Evolutionary conservation across 179 eudicot genomes (phyloP).

Genomic region (Vitellaria paradoxa): DNA sequence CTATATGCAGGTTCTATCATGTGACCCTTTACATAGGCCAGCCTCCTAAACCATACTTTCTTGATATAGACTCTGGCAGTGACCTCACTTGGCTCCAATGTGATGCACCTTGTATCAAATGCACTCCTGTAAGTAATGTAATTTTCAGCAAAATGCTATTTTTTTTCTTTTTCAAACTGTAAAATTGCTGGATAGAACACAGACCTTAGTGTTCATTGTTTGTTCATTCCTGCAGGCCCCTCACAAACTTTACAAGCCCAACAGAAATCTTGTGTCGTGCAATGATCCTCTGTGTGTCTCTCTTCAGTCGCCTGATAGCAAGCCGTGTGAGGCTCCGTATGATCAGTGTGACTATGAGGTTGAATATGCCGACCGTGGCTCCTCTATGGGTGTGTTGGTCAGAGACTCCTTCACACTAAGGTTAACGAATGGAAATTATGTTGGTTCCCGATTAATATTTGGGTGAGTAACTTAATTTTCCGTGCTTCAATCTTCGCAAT

Average conservation of each 20-base stretch:
- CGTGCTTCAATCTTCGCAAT: neutral
- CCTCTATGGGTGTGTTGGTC: conserved; percentile 76
- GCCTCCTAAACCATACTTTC: conserved; percentile 67
- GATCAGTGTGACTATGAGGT: conserved; percentile 92
- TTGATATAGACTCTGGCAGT: conserved; percentile 95
- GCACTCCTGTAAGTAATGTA: conserved; percentile 52
- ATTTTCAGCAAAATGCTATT: neutral
- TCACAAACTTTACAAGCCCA: conserved; percentile 63
- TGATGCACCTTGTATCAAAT: conserved; percentile 83
- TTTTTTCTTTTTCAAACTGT: neutral
- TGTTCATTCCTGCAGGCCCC: conserved; percentile 34
- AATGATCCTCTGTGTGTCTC: conserved; percentile 58
- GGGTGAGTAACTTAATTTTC: conserved; percentile 42
- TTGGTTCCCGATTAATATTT: conserved; percentile 50
- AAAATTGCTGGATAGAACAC: neutral
- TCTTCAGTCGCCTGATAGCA: conserved; percentile 40
- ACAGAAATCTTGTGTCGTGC: conserved; percentile 44
- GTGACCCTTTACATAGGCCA: conserved; percentile 59
- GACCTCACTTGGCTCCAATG: conserved; percentile 98
- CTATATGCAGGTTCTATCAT: conserved; percentile 60
- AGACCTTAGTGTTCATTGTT: neutral
- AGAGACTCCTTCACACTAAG: conserved; percentile 54
- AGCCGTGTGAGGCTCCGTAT: conserved; percentile 38
- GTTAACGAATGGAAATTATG: conserved; percentile 43
- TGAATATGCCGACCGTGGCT: conserved; percentile 79